Evolutionary conservation across 768 basidiomycete genomes (phyloP).

Genomic region (Pleurotus cornucopiae): DNA sequence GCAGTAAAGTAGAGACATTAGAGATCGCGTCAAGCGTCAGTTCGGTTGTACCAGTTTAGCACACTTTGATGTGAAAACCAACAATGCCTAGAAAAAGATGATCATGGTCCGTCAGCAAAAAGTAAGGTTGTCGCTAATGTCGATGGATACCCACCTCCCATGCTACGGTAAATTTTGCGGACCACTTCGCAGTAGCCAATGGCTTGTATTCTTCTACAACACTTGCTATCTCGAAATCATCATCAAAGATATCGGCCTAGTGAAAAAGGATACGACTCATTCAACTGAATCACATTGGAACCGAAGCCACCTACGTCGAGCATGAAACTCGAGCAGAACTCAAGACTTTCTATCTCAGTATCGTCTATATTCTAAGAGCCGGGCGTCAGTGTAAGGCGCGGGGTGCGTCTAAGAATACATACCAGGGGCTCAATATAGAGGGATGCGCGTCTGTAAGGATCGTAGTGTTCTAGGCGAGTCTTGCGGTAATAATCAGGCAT

Average conservation of each 20-base stretch:
- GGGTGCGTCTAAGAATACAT: neutral
- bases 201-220: neutral
- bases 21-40: no score
- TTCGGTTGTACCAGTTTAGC: no score
- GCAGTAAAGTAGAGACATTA: no score
- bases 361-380: no score
- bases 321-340: neutral
- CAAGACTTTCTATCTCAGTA: neutral
- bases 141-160: neutral
- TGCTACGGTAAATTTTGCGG: neutral
- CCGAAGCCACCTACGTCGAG: neutral
- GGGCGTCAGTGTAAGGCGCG: neutral
- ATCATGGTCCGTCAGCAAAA: no score
- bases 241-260: neutral
- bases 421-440: neutral
- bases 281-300: neutral
- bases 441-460: neutral
- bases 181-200: neutral
- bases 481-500: neutral
- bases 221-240: neutral
- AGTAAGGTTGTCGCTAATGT: neutral
- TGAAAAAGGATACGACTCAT: neutral
- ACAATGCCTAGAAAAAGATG: no score
- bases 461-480: neutral
- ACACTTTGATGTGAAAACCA: no score